A percentile compares a stretch with the other conserved stretches of the same genome.
Conservation (phyloP, 495 filamentous ascomycete genomes). For the Xylaria acuta region DNA sequence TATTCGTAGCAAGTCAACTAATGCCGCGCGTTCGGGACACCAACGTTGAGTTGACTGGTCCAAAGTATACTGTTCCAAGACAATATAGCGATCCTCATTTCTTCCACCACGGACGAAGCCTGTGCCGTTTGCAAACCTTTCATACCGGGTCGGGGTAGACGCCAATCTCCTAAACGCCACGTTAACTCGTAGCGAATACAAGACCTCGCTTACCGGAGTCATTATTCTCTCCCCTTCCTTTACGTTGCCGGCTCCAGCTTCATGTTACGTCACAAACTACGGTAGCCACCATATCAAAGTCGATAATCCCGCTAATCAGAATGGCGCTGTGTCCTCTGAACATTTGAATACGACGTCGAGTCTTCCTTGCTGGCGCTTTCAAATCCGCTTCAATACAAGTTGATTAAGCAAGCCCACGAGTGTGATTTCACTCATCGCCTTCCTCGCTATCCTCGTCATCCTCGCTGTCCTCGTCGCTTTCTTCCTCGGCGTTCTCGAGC, state of each 20-base stretch:
- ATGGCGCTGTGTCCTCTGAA: neutral
- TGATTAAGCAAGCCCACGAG: neutral
- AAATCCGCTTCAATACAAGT: neutral
- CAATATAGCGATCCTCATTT: too few species aligned
- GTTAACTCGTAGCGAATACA: neutral
- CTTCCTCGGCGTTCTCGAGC: constrained; percentile 81
- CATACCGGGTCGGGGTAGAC: too few species aligned
- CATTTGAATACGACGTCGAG: neutral
- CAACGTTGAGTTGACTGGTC: too few species aligned
- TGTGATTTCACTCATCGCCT: neutral
- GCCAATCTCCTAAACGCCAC: too few species aligned
- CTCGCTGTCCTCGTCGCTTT: constrained; percentile 76
- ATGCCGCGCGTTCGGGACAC: too few species aligned
- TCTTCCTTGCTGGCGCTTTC: neutral
- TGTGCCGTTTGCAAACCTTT: too few species aligned
- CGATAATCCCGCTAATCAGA: neutral
- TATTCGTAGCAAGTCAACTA: too few species aligned
- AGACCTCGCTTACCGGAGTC: neutral
- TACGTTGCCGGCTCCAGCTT: neutral
- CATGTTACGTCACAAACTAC: neutral
- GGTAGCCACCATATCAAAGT: neutral
- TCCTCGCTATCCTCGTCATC: constrained; percentile 50
- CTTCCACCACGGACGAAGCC: too few species aligned
- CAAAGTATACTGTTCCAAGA: too few species aligned
- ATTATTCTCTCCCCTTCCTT: neutral